phyloP scores from a whole-genome alignment of 2,329 filamentous ascomycete genomes.

The Stachybotrys elegans region DNA sequence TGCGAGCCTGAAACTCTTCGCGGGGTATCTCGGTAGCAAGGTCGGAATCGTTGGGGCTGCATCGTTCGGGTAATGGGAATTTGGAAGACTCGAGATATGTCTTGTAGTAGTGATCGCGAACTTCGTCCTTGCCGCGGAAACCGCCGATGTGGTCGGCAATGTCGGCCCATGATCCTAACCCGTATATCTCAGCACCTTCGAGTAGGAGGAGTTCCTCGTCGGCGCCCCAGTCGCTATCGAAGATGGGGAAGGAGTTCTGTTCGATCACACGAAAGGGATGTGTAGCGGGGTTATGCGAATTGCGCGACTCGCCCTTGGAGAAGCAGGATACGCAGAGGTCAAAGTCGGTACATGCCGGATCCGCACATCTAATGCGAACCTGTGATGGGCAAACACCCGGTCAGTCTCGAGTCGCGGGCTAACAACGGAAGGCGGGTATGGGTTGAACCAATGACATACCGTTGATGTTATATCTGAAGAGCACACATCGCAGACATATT shows the following conservation, averaged over 20 bases:
- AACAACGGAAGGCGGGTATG: background rate
- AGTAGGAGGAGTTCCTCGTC: constrained; percentile 92
- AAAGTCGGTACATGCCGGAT: constrained; percentile 80
- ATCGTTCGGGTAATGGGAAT: constrained; percentile 84
- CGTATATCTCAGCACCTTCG: constrained; percentile 94
- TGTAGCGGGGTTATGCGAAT: constrained; percentile 78
- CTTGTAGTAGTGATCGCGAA: constrained; percentile 86
- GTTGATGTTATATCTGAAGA: constrained; percentile 96
- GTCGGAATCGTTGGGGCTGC: constrained; percentile 74
- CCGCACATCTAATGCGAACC: constrained; percentile 93
- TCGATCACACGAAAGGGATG: constrained; percentile 94
- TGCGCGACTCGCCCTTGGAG: constrained; percentile 71
- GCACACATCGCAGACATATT: constrained; percentile 97
- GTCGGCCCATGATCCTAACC: constrained; percentile 93
- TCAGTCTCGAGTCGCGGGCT: background rate
- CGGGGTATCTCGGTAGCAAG: constrained; percentile 77
- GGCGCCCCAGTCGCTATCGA: constrained; percentile 90
- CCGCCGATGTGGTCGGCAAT: constrained; percentile 98
- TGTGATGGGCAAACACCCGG: constrained; percentile 31
- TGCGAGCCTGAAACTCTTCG: constrained; percentile 87
- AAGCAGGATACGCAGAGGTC: constrained; percentile 97
- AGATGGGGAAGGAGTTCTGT: constrained; percentile 97
- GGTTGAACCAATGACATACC: constrained; percentile 55
- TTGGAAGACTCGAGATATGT: constrained; percentile 78
- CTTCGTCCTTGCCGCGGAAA: constrained; percentile 90